Evolutionary conservation across 179 eudicot species (phyloP), one percentile per base, ranked within the genome.

Genomic region (Patellifolia procumbens): DNA sequence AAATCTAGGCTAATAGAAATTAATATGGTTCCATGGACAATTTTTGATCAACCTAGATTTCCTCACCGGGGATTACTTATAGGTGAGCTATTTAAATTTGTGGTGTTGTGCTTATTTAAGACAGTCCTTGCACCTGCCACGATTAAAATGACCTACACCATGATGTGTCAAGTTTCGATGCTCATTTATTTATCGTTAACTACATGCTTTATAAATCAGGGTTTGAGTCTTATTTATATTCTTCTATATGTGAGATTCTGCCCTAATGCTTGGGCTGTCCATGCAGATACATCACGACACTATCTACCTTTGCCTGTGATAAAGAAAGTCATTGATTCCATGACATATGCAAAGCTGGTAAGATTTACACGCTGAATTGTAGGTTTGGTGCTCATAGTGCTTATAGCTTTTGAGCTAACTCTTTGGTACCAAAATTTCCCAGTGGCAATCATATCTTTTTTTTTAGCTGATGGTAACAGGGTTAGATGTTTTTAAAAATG

Each of bases 291-390:
- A 26, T 83, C 98, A 8, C 84, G 98, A n/a, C 98, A 94, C 81
- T 94, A 89, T 85, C 87, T 80, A 79, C 94, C 97, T 26, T 45
- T 92, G 74, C 89, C 85, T 0, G 82, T 88, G 69, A 92, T 94
- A 73, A 91, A 92, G 90, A 89, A 87, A 73, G 97, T 94, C 62
- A 91, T 94, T 72, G 97, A 94, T 74, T 92, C 98, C 16, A 94
- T 94, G 98, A 71, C 94, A 51, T 94, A 92, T 68, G 89, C 97
- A 29, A 94, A 94, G 86, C 83, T 94, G 91, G 97, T 94, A 85
- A 29, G 93, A 67, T 65, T 64, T 46, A 26, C 66, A 32, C 31
- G 65, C 74, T 86, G 84, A 86, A 86, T 73, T 60, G 20, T 64
- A n/a, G 31, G 7, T 64, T 71, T 72, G 24, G 7, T 76, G 46